Base-by-base conservation (phyloP, 2,329 filamentous ascomycete species). In the Ophiocordyceps camponoti-rufipedis region DNA sequence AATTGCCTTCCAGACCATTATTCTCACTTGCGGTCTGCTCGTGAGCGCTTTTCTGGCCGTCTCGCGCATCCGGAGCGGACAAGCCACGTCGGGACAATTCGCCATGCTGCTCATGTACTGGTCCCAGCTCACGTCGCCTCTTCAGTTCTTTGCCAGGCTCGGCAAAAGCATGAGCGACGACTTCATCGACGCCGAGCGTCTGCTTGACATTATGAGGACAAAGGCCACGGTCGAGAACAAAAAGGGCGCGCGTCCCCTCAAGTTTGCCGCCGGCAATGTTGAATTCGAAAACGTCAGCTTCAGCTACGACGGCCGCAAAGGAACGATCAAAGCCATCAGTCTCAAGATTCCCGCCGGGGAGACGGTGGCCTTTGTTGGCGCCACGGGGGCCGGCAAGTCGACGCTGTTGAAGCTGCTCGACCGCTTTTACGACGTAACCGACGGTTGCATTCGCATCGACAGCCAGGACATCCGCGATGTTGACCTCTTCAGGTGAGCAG, bases 91-190 rank as follows among this genome's bases (percentile, higher is more conserved):
- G 11, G 81, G 81, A 46, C 71, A 81, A 50, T 85, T 86, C 52
- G 76, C 82, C 46, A 75, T 79, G 61, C 66, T 86, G 14, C 62
- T 85, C 48, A 80, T 79, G 45, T 86, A 85, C 58, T 84, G 84
- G 80, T 72, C 73, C 16, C 81, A 85, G 54, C 67, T 86, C 35
- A 80, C 81, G 41, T 71, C 74, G 2, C 82, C 82, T 2, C 68
- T 86, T 45, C 78, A 78, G 51, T 85, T 82, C 59, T 85, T 86
- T 55, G 70, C 73, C 7, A 62, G 64, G 16, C 60, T 78, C 28
- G 72, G 74, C 7, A 74, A 72, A 53, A 70, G 60, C 43, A 67
- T 78, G 49, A 73, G 72, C 47, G 66, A 69, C 49, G 68, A 75
- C 47, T 64, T 78, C 33, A 71, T 78, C 41, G 67, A 75, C 47